Evolutionary conservation across 2,329 filamentous ascomycete genomes (phyloP).

Genomic region (Lachnellula hyalina): DNA sequence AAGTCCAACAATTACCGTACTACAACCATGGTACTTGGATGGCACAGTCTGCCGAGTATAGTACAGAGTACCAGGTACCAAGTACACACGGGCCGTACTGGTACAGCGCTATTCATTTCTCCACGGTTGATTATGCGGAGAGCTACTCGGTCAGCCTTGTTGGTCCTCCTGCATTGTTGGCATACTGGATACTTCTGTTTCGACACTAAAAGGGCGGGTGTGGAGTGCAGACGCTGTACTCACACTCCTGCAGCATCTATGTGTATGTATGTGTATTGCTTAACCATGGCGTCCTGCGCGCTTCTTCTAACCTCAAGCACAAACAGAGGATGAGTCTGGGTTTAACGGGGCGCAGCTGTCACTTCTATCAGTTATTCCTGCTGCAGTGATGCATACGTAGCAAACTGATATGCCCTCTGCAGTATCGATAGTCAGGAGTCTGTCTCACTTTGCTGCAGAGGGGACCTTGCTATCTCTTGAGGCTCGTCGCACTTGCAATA

Average conservation of each 20-base stretch:
- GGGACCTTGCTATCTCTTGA: no score
- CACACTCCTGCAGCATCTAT: neutral
- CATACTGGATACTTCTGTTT: neutral
- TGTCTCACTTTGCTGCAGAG: no score
- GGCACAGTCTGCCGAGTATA: neutral
- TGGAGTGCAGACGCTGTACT: neutral
- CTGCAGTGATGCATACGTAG: neutral
- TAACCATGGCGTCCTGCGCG: neutral
- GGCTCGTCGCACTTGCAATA: no score
- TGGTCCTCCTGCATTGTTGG: neutral
- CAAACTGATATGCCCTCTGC: neutral
- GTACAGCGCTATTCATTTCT: neutral
- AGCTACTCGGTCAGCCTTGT: neutral
- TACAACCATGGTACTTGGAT: no score
- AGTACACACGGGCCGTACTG: conserved; percentile 1
- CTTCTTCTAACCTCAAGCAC: neutral
- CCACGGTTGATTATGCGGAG: neutral
- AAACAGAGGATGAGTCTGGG: neutral
- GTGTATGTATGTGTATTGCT: neutral
- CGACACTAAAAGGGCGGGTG: neutral
- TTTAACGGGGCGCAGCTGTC: neutral
- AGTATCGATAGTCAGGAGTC: no score
- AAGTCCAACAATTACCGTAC: no score
- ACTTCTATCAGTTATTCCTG: neutral
- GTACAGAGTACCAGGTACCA: neutral